phyloP scores from a whole-genome alignment of 2,329 filamentous ascomycete genomes.

The Fragosphaeria purpurea region DNA sequence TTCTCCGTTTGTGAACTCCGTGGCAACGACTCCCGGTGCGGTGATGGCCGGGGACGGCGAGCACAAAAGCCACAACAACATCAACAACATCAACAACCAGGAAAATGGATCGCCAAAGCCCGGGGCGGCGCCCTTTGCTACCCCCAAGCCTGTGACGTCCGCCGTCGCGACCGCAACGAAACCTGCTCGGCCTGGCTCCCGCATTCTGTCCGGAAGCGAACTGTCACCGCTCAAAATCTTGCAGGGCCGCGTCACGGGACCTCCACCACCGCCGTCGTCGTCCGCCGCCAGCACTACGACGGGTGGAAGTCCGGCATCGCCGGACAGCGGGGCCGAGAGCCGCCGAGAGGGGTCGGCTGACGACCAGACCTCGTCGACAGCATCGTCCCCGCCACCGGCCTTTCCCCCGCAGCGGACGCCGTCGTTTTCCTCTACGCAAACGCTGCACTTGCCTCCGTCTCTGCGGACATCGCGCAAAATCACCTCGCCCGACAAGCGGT shows the following conservation, averaged over 20 bases:
- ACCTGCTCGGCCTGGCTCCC: conserved; percentile 23
- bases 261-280: neutral
- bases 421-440: conserved; percentile 13
- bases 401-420: conserved; percentile 8
- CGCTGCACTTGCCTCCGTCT: conserved; percentile 21
- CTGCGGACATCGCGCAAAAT: conserved; percentile 37
- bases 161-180: neutral
- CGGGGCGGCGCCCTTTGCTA: neutral
- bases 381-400: conserved; percentile 12
- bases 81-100: conserved; percentile 18
- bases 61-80: neutral
- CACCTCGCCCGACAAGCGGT: conserved; percentile 43
- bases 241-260: conserved; percentile 13
- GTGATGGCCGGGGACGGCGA: no score
- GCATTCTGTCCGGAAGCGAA: conserved; percentile 46
- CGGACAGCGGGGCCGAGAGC: conserved; percentile 10
- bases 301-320: conserved; percentile 9
- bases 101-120: conserved; percentile 33
- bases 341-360: conserved; percentile 10
- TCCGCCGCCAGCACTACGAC: conserved; percentile 14
- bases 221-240: conserved; percentile 50
- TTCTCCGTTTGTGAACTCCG: conserved; percentile 21
- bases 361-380: conserved; percentile 4
- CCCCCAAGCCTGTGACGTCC: neutral
- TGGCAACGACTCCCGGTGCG: conserved; percentile 2